These are phyloP conservation scores for Arthrobotrys megalospora DNA, from an alignment of 2,329 filamentous ascomycete genomes.

Conservation along the genomic window DNA sequence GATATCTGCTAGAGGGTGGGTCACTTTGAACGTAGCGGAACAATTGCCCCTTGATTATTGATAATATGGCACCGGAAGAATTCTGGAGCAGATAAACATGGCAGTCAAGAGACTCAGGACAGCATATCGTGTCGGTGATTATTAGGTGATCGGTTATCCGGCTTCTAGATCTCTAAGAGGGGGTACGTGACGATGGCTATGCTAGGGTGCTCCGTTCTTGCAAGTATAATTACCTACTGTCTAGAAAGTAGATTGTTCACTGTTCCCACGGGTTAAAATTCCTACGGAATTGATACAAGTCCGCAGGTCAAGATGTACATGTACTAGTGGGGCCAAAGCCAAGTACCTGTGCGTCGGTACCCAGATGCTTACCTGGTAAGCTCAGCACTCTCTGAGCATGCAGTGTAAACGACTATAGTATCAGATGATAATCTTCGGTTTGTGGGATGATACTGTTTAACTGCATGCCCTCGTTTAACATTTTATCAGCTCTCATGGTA, in stretches of 20 bases:
- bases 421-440: constrained; percentile 19
- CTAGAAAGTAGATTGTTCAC: too few relatives aligned
- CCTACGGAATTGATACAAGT: not conserved
- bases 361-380: not conserved
- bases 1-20: too few relatives aligned
- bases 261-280: constrained; percentile 6
- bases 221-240: not conserved
- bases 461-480: not conserved
- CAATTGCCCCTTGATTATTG: too few relatives aligned
- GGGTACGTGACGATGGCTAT: not conserved
- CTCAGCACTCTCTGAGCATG: not conserved
- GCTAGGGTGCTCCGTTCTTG: not conserved
- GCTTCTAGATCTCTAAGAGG: not conserved
- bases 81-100: too few relatives aligned
- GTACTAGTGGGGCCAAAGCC: not conserved
- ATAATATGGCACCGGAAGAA: too few relatives aligned
- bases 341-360: not conserved
- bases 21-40: too few relatives aligned
- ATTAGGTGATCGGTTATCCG: not conserved
- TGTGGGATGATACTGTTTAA: not conserved
- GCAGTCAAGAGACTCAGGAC: not conserved
- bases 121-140: not conserved
- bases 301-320: not conserved
- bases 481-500: too few relatives aligned
- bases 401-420: not conserved